Evolutionary conservation across 2,329 filamentous ascomycete species (phyloP).

Genomic region (Metarhizium robertsii): DNA sequence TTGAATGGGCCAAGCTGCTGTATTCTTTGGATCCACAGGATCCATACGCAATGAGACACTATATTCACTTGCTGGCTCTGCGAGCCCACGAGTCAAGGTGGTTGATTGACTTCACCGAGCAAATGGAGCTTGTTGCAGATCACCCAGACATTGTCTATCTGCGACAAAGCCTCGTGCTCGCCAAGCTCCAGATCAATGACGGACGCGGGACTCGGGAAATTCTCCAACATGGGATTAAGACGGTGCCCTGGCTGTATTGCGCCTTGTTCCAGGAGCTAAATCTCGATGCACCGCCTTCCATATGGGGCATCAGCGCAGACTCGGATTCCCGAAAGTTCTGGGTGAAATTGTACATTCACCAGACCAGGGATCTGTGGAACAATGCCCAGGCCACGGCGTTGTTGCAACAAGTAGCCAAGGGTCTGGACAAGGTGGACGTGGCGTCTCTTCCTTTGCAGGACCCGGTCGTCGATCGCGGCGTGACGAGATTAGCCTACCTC

Average conservation of each 20-base stretch:
- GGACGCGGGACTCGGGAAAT: conserved; percentile 53
- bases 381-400: conserved; percentile 60
- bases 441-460: conserved; percentile 28
- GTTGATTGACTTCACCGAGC: conserved; percentile 59
- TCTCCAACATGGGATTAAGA: conserved; percentile 58
- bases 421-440: conserved; percentile 34
- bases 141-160: conserved; percentile 53
- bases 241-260: conserved; percentile 77
- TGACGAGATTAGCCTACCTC: conserved; percentile 70
- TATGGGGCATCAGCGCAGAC: conserved; percentile 71
- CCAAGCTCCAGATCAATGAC: conserved; percentile 63
- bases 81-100: conserved; percentile 72
- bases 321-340: conserved; percentile 55
- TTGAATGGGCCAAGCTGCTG: conserved; percentile 88
- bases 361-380: conserved; percentile 80
- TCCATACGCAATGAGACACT: conserved; percentile 72
- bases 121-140: conserved; percentile 24
- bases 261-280: conserved; percentile 72
- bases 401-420: conserved; percentile 59
- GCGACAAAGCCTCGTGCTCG: conserved; percentile 66
- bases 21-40: conserved; percentile 67
- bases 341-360: conserved; percentile 64
- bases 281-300: conserved; percentile 64
- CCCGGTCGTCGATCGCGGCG: conserved; percentile 32
- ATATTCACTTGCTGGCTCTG: conserved; percentile 79